A percentile compares a stretch with the other conserved stretches of the same genome.
Evolutionary conservation across 345 rosid species (phyloP).

Genomic region (Jatropha curcas): DNA sequence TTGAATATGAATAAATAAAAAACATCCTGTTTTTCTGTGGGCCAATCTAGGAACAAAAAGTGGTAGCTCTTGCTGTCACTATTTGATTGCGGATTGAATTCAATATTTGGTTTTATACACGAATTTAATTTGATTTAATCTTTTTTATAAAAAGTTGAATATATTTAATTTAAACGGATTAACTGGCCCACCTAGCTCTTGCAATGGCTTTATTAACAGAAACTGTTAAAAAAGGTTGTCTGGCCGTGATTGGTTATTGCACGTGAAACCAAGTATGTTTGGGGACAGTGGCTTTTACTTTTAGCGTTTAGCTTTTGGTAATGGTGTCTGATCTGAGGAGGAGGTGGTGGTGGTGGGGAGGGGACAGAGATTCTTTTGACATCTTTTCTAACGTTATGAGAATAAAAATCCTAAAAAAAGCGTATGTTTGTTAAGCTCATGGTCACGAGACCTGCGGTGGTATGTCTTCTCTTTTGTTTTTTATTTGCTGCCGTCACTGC

Average conservation of each 20-base stretch:
- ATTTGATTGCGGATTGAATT: too few species aligned
- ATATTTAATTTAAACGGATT: too few species aligned
- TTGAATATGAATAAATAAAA: not conserved
- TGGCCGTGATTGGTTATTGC: not conserved
- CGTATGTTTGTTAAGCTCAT: too few species aligned
- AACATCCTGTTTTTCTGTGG: too few species aligned
- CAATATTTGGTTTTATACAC: too few species aligned
- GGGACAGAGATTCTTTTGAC: conserved; percentile 1
- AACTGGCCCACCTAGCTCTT: too few species aligned
- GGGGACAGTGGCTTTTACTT: not conserved
- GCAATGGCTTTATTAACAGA: not conserved
- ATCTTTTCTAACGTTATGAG: not conserved
- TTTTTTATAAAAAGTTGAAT: too few species aligned
- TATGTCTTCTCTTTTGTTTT: too few species aligned
- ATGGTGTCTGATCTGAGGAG: not conserved
- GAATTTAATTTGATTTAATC: too few species aligned
- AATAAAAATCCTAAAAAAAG: not conserved
- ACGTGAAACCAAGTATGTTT: not conserved
- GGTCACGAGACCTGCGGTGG: too few species aligned
- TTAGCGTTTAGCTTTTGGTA: not conserved
- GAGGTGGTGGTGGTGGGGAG: too few species aligned
- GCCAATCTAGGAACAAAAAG: not conserved
- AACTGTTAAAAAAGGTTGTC: not conserved
- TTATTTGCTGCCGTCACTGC: not conserved
- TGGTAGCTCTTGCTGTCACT: too few species aligned